Percentiles rank a stretch among this genome's conserved stretches.
These are phyloP conservation scores for Venturia asperata DNA, from an alignment of 2,329 filamentous ascomycete genomes.

Conservation along the genomic window DNA sequence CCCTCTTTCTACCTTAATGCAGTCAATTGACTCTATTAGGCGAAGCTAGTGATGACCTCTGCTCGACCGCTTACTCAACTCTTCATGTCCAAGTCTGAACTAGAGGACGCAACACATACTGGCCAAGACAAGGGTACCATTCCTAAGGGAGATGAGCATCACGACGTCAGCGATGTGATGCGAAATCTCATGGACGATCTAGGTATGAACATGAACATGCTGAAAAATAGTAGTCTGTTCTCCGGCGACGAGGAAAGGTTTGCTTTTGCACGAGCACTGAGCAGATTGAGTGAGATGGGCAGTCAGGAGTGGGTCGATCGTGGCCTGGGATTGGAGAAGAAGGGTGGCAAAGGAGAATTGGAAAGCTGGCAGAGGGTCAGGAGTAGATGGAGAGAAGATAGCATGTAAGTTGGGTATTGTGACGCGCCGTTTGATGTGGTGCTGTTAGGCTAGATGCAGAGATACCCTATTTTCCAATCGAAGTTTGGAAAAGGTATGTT, in stretches of 20 bases:
- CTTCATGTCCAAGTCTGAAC: slow-evolving; percentile 61
- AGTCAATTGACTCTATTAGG: slow-evolving; percentile 45
- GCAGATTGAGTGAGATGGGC: slow-evolving; percentile 83
- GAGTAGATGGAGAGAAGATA: slow-evolving; percentile 58
- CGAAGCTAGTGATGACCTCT: slow-evolving; percentile 91
- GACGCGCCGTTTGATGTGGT: neutral
- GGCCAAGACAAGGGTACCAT: slow-evolving; percentile 34
- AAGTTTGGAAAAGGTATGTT: neutral
- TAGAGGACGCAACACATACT: slow-evolving; percentile 40
- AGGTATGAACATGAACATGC: slow-evolving; percentile 71
- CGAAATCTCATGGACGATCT: slow-evolving; percentile 80
- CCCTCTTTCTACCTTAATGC: neutral
- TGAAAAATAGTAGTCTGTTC: slow-evolving; percentile 83
- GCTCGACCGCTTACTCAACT: slow-evolving; percentile 77
- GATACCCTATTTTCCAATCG: neutral
- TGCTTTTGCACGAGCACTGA: slow-evolving; percentile 85
- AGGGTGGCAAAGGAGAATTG: slow-evolving; percentile 57
- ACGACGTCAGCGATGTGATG: slow-evolving; percentile 61
- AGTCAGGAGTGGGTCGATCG: slow-evolving; percentile 91
- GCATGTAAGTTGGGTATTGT: slow-evolving; percentile 12
- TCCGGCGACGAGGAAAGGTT: slow-evolving; percentile 94
- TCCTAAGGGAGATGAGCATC: slow-evolving; percentile 39
- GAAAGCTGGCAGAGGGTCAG: slow-evolving; percentile 60
- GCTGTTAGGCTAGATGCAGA: neutral
- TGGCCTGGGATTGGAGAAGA: slow-evolving; percentile 56